Conservation (phyloP, 176 grass and related monocot species). For the Chrysopogon serrulatus region DNA sequence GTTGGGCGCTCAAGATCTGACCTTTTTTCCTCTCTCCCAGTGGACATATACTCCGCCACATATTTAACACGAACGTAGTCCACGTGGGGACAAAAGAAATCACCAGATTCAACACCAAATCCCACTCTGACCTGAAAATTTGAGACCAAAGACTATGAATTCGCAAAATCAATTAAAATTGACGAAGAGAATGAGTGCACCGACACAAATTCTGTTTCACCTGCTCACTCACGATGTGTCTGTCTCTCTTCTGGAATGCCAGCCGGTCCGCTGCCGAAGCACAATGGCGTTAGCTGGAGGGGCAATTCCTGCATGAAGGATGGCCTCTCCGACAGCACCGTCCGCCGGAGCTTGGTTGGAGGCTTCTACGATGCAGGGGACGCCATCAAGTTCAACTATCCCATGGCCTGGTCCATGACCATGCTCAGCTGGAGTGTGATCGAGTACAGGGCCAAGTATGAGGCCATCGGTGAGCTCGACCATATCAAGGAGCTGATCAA, state of each 20-base stretch:
- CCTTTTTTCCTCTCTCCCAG: background rate
- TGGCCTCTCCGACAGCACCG: constrained; percentile 62
- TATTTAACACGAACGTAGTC: constrained; percentile 9
- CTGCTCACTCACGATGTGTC: constrained; percentile 11
- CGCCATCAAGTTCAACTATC: constrained; percentile 96
- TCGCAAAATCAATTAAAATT: background rate
- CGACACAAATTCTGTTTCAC: constrained; percentile 7
- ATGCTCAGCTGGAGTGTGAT: constrained; percentile 97
- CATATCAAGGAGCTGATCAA: constrained; percentile 81
- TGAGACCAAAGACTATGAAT: background rate
- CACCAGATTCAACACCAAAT: background rate
- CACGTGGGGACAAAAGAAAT: background rate
- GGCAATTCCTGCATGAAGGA: constrained; percentile 89
- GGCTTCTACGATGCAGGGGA: constrained; percentile 89
- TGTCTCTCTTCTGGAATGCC: constrained; percentile 16
- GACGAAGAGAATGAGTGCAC: constrained; percentile 7
- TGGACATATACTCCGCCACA: background rate
- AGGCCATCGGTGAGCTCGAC: constrained; percentile 72
- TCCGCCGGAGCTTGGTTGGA: constrained; percentile 66
- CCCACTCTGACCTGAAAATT: background rate
- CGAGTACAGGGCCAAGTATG: constrained; percentile 84
- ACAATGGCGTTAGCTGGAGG: constrained; percentile 89
- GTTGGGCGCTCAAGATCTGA: constrained; percentile 18
- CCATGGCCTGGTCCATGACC: constrained; percentile 96
- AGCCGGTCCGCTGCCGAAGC: constrained; percentile 75